A percentile compares a stretch with the other conserved stretches of the same genome.
phyloP scores from a whole-genome alignment of 352 stramenopile genomes.

The Phytopythium vexans region DNA sequence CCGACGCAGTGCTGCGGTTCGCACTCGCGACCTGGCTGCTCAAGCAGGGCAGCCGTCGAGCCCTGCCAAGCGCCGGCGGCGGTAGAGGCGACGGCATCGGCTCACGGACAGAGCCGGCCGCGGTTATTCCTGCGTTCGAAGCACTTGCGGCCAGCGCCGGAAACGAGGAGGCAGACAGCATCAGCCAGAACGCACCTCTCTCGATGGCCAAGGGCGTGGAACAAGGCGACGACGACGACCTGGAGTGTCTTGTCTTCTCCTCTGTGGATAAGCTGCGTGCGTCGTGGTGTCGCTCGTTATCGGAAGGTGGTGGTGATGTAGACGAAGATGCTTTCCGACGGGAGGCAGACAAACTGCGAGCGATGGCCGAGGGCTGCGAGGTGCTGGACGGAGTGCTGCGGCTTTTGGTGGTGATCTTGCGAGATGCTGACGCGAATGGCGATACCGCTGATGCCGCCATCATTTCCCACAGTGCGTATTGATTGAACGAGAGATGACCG shows the following conservation, averaged over 20 bases:
- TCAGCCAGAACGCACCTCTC: neutral
- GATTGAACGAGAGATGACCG: neutral
- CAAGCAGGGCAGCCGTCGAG: slow-evolving; percentile 12
- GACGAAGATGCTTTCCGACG: neutral
- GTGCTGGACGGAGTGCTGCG: neutral
- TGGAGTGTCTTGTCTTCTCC: neutral
- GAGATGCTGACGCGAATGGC: neutral
- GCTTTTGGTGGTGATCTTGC: neutral
- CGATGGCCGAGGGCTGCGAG: neutral
- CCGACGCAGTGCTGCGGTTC: slow-evolving; percentile 29
- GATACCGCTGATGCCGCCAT: neutral
- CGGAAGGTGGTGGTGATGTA: neutral
- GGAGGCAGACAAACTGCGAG: neutral
- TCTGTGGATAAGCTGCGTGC: neutral
- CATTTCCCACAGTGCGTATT: neutral
- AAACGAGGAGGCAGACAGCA: slow-evolving; percentile 1
- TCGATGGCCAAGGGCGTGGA: slow-evolving; percentile 1
- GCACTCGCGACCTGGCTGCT: slow-evolving; percentile 37
- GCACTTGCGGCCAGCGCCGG: neutral
- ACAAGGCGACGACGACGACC: too few species aligned
- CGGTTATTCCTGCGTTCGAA: neutral
- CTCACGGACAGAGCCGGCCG: neutral
- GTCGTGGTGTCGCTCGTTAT: neutral
- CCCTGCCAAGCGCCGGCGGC: neutral
- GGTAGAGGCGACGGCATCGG: neutral